Conservation (phyloP, 345 rosid species). For the Pseudoturritis turrita region DNA sequence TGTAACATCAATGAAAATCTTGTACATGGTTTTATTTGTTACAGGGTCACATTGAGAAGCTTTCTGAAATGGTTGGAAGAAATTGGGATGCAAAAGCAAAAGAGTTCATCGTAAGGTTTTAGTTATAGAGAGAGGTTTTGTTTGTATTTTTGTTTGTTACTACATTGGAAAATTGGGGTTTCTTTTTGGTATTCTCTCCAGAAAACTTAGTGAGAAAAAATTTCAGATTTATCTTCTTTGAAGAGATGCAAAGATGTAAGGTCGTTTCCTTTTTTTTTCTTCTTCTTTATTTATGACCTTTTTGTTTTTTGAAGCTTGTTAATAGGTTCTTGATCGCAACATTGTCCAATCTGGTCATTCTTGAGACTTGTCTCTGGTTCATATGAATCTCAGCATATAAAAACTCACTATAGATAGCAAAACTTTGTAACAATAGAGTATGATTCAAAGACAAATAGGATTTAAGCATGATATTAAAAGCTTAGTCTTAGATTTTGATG, state of each 20-base stretch:
- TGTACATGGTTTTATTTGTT: constrained; percentile 5
- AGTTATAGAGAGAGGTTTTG: constrained; percentile 27
- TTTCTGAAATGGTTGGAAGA: constrained; percentile 62
- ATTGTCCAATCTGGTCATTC: background rate
- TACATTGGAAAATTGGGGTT: constrained; percentile 9
- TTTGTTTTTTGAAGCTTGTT: constrained; percentile 12
- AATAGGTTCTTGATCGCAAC: background rate
- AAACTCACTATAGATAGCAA: background rate
- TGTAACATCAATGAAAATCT: background rate
- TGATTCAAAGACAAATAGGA: background rate
- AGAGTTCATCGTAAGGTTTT: constrained; percentile 9
- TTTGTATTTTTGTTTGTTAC: constrained; percentile 5
- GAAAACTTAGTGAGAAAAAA: constrained; percentile 9
- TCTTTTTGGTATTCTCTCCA: background rate
- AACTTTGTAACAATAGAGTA: background rate
- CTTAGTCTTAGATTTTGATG: background rate
- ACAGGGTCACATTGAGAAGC: constrained; percentile 68
- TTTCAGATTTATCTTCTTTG: constrained; percentile 13
- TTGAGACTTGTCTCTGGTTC: background rate
- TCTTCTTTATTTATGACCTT: background rate
- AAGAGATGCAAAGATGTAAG: constrained; percentile 21
- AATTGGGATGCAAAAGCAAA: constrained; percentile 32
- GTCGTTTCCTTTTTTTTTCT: no score
- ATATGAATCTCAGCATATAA: background rate
- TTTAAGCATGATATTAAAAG: background rate